Evolutionary conservation across 441 rosid species (phyloP), one percentile per base, ranked within the genome.

Genomic region (Populus hybrid): DNA sequence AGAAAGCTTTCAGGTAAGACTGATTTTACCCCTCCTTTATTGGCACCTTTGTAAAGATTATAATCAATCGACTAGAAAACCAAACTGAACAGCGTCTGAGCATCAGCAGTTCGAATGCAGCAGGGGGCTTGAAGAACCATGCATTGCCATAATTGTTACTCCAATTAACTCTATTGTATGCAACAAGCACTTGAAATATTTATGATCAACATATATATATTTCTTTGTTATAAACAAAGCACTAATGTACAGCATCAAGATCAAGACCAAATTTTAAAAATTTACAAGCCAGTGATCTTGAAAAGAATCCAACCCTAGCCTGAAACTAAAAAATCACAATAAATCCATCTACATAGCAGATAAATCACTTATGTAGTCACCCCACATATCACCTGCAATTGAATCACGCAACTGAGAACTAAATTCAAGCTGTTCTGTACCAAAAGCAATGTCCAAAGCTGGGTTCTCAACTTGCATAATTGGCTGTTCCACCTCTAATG

Each of bases 381-480:
- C 83, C 97, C 97, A 94, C 83, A 92, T 85, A 64, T 80, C 82
- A 73, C 92, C 78, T n/a, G 97, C 91, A 16, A 94, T 79, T 21
- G 88, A 83, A 82, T 94, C 97, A 72, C 98, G 86, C 70, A 92
- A 74, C 80, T 86, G 88, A 23, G 86, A 82, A 78, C 89, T 77
- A 21, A 70, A 80, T 67, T 85, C 88, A 30, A 83, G 81, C 67
- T 89, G 82, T 64, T 88, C 89, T 5, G 79, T 50, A 67, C 82
- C 88, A 73, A 86, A 85, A 63, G 79, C 83, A 46, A 80, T 71
- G 53, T 81, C 89, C 87, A 82, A 23, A 53, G 66, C 87, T 71
- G 77, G 86, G 75, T 64, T 79, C 69, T 85, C 87, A 18, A 76
- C 74, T 67, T 81, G 86, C 79, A 76, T 72, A 69, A 79, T 71